Conservation (phyloP, 1,284 basidiomycete species). For the Entoloma clypeatum region DNA sequence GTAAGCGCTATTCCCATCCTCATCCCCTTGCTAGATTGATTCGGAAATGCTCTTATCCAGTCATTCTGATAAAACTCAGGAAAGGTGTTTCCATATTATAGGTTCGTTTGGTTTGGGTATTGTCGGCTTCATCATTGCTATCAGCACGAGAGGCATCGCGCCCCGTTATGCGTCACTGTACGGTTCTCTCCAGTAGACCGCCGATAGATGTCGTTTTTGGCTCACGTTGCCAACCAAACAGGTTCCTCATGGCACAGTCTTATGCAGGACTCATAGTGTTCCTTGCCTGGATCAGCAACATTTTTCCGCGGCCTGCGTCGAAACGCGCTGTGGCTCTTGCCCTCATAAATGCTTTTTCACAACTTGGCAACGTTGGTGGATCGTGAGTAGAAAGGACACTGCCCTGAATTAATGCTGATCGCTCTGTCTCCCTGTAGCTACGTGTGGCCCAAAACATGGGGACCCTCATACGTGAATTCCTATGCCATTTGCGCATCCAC, state of each 20-base stretch:
- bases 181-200: background rate
- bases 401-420: background rate
- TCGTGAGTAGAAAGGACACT: constrained; percentile 15
- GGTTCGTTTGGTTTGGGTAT: constrained; percentile 33
- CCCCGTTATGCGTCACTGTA: constrained; percentile 39
- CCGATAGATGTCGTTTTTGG: constrained; percentile 19
- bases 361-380: constrained; percentile 20
- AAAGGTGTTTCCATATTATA: constrained; percentile 39
- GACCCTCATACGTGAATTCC: constrained; percentile 35
- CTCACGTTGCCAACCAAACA: too few relatives aligned
- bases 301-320: constrained; percentile 29
- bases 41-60: constrained; percentile 11
- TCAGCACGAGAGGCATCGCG: constrained; percentile 35
- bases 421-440: constrained; percentile 34
- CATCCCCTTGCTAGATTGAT: background rate
- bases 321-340: constrained; percentile 40
- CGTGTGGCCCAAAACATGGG: constrained; percentile 40
- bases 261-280: constrained; percentile 26
- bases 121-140: constrained; percentile 41
- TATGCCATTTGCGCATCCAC: constrained; percentile 37
- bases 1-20: constrained; percentile 13
- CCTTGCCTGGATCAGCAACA: constrained; percentile 34
- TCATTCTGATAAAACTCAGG: constrained; percentile 32
- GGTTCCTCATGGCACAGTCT: constrained; percentile 32
- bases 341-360: constrained; percentile 29